phyloP scores from a whole-genome alignment of 2,329 filamentous ascomycete genomes.

The Blastomyces silverae region DNA sequence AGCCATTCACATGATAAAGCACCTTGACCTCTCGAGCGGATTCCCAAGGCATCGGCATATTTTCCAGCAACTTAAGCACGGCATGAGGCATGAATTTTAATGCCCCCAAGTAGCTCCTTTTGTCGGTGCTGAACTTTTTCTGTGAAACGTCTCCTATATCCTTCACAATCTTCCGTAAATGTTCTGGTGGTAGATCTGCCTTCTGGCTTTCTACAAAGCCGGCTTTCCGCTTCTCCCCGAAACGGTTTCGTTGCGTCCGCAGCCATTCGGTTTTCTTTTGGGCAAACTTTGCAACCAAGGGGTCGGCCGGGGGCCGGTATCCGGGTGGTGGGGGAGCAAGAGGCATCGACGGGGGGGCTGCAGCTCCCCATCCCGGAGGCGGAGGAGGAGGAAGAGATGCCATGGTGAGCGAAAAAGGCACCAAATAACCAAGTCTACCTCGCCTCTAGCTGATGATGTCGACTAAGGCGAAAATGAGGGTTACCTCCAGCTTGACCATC shows the following conservation, averaged over 20 bases:
- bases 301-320: conserved; percentile 71
- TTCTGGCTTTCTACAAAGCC: conserved; percentile 98
- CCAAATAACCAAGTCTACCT: conserved; percentile 12
- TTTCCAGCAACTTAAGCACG: conserved; percentile 92
- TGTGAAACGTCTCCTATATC: conserved; percentile 99
- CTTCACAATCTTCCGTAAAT: conserved; percentile 94
- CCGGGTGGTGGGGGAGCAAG: conserved; percentile 74
- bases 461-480: conserved; percentile 3
- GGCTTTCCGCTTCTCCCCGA: conserved; percentile 92
- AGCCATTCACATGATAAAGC: conserved; percentile 96
- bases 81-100: conserved; percentile 99
- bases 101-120: conserved; percentile 93
- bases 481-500: conserved; percentile 18
- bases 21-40: conserved; percentile 94
- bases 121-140: conserved; percentile 98
- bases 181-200: conserved; percentile 96
- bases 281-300: conserved; percentile 86
- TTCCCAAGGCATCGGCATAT: conserved; percentile 99
- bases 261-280: conserved; percentile 99
- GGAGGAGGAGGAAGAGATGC: conserved; percentile 58
- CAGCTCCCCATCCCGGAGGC: conserved; percentile 58
- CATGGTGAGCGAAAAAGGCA: conserved; percentile 38
- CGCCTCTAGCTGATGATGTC: conserved; percentile 8
- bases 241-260: conserved; percentile 79
- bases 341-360: conserved; percentile 47